These are phyloP conservation scores for Volvariella volvacea DNA, from an alignment of 1,284 basidiomycete species.

Conservation along the genomic window DNA sequence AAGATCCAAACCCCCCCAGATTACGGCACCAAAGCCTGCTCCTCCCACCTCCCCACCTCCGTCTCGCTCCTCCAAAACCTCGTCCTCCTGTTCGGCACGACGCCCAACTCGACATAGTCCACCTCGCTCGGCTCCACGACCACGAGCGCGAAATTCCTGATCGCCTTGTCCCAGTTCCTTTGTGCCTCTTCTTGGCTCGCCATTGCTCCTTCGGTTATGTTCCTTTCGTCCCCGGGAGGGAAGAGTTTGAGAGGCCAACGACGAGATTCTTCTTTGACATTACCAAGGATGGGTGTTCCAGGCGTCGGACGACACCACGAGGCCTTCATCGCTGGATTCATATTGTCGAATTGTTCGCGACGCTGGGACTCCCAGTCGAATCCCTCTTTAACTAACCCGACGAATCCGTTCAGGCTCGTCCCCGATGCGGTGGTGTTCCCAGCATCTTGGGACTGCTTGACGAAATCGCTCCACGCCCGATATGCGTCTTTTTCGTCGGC, in stretches of 20 bases:
- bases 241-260: constrained; percentile 43
- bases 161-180: constrained; percentile 40
- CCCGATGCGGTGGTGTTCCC: not conserved
- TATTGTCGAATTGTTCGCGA: constrained; percentile 39
- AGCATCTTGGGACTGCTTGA: not conserved
- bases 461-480: not conserved
- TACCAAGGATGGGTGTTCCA: constrained; percentile 38
- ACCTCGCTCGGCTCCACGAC: constrained; percentile 57
- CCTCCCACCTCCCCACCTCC: constrained; percentile 39
- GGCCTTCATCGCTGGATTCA: constrained; percentile 56
- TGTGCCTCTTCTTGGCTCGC: constrained; percentile 25
- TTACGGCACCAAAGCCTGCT: constrained; percentile 53
- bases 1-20: too few relatives aligned
- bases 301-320: constrained; percentile 58
- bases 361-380: constrained; percentile 63
- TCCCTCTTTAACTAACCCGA: constrained; percentile 27
- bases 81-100: constrained; percentile 49
- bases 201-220: not conserved
- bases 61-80: constrained; percentile 33
- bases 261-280: constrained; percentile 41
- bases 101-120: constrained; percentile 54
- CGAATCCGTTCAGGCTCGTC: constrained; percentile 22
- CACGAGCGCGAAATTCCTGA: constrained; percentile 58
- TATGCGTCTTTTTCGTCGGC: constrained; percentile 3
- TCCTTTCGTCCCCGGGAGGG: constrained; percentile 1